phyloP scores from a whole-genome alignment of 345 rosid species.

The Ceriops decandra region DNA sequence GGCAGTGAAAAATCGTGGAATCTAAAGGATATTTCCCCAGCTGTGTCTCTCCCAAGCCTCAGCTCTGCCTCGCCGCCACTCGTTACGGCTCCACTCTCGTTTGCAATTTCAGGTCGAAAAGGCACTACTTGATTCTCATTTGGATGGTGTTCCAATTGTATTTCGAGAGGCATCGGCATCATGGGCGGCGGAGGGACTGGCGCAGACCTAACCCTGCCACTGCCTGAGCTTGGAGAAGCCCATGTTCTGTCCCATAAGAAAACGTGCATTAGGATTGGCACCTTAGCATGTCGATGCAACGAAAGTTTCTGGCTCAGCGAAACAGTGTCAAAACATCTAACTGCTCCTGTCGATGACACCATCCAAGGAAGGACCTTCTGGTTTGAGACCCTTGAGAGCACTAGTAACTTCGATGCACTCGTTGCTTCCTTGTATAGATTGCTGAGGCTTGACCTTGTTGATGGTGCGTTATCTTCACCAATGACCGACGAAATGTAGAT shows the following conservation, averaged over 20 bases:
- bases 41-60: conserved; percentile 56
- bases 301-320: conserved; percentile 94
- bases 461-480: conserved; percentile 50
- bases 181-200: conserved; percentile 25
- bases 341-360: conserved; percentile 82
- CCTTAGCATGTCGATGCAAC: conserved; percentile 79
- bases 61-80: conserved; percentile 20
- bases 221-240: conserved; percentile 21
- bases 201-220: conserved; percentile 24
- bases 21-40: conserved; percentile 74
- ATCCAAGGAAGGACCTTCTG: conserved; percentile 93
- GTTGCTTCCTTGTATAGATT: conserved; percentile 59
- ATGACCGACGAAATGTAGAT: conserved; percentile 83
- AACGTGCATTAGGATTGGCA: conserved; percentile 59
- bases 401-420: conserved; percentile 49
- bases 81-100: conserved; percentile 13
- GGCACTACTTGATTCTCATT: conserved; percentile 66
- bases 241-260: conserved; percentile 57
- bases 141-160: conserved; percentile 36
- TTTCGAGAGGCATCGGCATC: conserved; percentile 34
- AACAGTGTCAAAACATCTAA: conserved; percentile 75
- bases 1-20: conserved; percentile 68
- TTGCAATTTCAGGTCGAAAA: conserved; percentile 32
- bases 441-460: conserved; percentile 74
- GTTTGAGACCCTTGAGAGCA: conserved; percentile 70